Base-by-base conservation (phyloP, 1,139 yeast genomes). In the Petasospora fabianii region DNA sequence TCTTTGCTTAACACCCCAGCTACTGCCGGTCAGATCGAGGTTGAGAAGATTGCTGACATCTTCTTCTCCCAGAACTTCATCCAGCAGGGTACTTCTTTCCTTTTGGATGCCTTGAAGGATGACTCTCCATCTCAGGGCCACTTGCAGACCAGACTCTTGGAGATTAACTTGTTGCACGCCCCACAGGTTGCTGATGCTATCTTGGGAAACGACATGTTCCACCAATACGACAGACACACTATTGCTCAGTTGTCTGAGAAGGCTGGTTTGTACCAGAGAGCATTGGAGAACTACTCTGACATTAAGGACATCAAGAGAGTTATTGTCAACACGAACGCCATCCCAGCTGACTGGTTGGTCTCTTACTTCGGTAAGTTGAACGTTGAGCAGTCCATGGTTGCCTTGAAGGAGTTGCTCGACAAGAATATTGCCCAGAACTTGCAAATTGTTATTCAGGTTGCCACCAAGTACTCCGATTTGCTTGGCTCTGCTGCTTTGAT, bases 131-230 rank as follows among this genome's bases (percentile, higher is more conserved):
- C 92, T 47, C 96, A 92, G 60, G 97, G 97, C 14, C 96, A 88
- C 58, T 72, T 94, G 59, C 98, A 94, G 72, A 94, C 98, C 13
- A 80, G 95, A 59, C 80, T 94, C 39, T 76, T 94, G 54, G 98
- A 94, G 66, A 88, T 86, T 53, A 94, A 94, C 64, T 72, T 94
- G 61, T 66, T 86, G 61, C 95, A 90, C 60, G 98, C 98, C 10
- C 99, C 99, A 36, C 98, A 94, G 72, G 98, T 94, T 42, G 99
- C 98, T 31, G 98, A 94, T 66, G 99, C 99, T 15, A 94, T 92
- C 51, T 75, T 92, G 58, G 97, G 97, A 45, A 92, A 92, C 64
- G 82, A 83, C 47, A 90, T 92, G 88, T 94, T 94, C 67, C 80
- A 92, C 50, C 97, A 90, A 60, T 92, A 87, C 64, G 98, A 92